Conservation (phyloP, 2,329 filamentous ascomycete genomes). For the Penicillium sp. region DNA sequence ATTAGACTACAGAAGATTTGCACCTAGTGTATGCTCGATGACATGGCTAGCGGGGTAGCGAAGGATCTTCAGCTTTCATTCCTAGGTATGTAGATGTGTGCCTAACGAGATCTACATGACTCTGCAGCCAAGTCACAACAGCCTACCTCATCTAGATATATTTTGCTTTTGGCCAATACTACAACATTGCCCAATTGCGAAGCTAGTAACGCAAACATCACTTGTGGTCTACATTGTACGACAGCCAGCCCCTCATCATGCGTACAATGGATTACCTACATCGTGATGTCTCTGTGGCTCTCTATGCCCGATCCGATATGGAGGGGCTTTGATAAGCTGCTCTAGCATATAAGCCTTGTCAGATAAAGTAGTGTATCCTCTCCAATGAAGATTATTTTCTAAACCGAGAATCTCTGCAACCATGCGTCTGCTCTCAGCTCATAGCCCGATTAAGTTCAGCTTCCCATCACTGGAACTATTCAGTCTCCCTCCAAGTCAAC, state of each 20-base stretch:
- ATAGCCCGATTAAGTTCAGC: neutral
- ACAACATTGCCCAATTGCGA: neutral
- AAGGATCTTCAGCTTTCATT: neutral
- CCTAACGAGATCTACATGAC: neutral
- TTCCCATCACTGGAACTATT: slow-evolving; percentile 9
- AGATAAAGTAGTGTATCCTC: neutral
- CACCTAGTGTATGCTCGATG: neutral
- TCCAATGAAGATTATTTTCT: neutral
- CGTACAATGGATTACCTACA: neutral
- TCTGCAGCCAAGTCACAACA: neutral
- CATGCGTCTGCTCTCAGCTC: neutral
- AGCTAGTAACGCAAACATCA: neutral
- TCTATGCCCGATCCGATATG: neutral
- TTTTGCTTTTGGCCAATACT: neutral
- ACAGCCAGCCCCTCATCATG: neutral
- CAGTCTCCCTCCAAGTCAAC: slow-evolving; percentile 7
- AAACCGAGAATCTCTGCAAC: neutral
- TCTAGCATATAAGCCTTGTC: neutral
- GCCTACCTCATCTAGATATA: no score
- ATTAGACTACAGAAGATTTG: neutral
- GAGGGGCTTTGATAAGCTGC: neutral
- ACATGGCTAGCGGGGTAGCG: neutral
- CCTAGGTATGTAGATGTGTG: neutral
- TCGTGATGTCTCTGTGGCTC: neutral
- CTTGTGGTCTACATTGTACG: neutral